Evolutionary conservation across 2,329 filamentous ascomycete genomes (phyloP).

Genomic region (Furcasterigmium sp.): DNA sequence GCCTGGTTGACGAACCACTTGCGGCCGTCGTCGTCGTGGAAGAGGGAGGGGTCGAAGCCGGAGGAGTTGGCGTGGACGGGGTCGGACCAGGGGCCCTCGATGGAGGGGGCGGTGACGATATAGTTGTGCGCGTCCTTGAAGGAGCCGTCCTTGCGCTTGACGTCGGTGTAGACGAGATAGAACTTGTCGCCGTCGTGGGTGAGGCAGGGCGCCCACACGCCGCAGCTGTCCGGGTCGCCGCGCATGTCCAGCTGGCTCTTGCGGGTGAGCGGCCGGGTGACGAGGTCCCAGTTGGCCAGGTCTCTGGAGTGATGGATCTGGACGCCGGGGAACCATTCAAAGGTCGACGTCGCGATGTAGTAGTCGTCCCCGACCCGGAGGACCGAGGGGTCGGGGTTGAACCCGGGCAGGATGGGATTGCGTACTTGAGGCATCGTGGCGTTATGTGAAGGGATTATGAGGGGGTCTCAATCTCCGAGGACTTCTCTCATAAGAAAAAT

Average conservation of each 20-base stretch:
- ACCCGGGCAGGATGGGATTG: slow-evolving; percentile 52
- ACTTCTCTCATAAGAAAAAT: too few species aligned
- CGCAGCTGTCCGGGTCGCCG: slow-evolving; percentile 54
- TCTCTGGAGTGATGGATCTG: slow-evolving; percentile 50
- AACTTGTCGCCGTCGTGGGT: slow-evolving; percentile 55
- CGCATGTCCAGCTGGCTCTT: slow-evolving; percentile 51
- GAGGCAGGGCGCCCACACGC: slow-evolving; percentile 61
- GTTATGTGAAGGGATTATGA: too few species aligned
- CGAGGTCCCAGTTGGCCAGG: slow-evolving; percentile 46
- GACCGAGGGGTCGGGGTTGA: slow-evolving; percentile 51
- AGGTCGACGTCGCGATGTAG: slow-evolving; percentile 51
- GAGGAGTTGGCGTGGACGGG: slow-evolving; percentile 55
- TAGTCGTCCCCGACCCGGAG: slow-evolving; percentile 46
- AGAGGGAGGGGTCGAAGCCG: slow-evolving; percentile 57
- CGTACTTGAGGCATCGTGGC: slow-evolving; percentile 39
- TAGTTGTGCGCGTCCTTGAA: slow-evolving; percentile 63
- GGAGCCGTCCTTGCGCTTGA: slow-evolving; percentile 61
- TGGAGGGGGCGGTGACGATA: slow-evolving; percentile 47
- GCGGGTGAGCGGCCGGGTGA: slow-evolving; percentile 40
- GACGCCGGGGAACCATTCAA: slow-evolving; percentile 51
- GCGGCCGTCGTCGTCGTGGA: slow-evolving; percentile 50
- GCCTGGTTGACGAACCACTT: slow-evolving; percentile 56
- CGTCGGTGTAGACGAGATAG: slow-evolving; percentile 61
- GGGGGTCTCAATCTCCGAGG: too few species aligned
- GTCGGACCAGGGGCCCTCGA: slow-evolving; percentile 58